Conservation (phyloP, 345 rosid genomes). For the Isatis tinctoria region DNA sequence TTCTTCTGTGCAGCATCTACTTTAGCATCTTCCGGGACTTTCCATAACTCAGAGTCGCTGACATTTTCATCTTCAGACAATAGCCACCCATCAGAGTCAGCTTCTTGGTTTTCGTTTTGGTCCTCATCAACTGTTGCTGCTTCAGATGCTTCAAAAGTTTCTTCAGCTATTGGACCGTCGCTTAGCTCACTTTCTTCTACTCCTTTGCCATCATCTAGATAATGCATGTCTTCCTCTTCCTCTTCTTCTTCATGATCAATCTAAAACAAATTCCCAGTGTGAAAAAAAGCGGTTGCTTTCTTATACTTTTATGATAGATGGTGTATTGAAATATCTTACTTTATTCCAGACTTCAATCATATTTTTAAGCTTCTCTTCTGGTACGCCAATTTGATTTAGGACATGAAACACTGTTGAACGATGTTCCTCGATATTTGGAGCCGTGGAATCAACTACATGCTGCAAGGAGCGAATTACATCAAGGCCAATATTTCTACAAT, state of each 20-base stretch:
- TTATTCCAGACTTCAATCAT: constrained; percentile 98
- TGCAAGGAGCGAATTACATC: constrained; percentile 27
- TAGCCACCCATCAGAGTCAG: constrained; percentile 44
- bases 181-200: constrained; percentile 15
- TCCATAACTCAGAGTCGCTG: constrained; percentile 30
- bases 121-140: constrained; percentile 18
- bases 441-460: constrained; percentile 90
- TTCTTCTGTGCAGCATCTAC: constrained; percentile 16
- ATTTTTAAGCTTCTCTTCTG: constrained; percentile 69
- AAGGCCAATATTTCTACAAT: not conserved
- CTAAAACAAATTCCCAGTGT: constrained; percentile 27
- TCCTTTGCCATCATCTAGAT: constrained; percentile 30
- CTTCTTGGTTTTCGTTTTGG: constrained; percentile 19
- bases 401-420: constrained; percentile 77
- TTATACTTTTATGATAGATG: not conserved
- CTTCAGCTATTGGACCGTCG: constrained; percentile 31
- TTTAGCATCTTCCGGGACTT: constrained; percentile 23
- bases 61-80: constrained; percentile 42
- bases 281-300: not conserved
- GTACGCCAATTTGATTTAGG: constrained; percentile 88
- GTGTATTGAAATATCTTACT: constrained; percentile 34
- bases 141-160: constrained; percentile 24
- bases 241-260: constrained; percentile 70
- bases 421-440: constrained; percentile 91
- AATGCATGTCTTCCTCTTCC: constrained; percentile 31